These are phyloP conservation scores for Lupinus albus DNA, from an alignment of 306 rosid genomes.

Conservation along the genomic window DNA sequence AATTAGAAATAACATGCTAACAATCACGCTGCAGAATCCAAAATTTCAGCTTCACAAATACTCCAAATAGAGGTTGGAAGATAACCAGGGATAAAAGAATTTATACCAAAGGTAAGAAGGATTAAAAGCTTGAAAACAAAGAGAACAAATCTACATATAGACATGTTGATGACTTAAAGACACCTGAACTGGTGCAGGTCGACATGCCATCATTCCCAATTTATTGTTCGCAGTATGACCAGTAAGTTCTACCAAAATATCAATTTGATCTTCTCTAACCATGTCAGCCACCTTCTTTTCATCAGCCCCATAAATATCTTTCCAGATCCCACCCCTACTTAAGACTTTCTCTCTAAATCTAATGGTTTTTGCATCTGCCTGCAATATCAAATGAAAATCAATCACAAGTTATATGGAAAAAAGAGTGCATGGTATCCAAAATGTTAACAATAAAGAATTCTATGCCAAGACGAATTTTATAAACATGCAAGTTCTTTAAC, in stretches of 20 bases:
- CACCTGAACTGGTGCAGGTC: conserved; percentile 94
- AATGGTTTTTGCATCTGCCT: conserved; percentile 96
- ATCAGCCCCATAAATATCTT: conserved; percentile 89
- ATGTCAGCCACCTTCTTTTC: conserved; percentile 89
- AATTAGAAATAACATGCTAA: conserved; percentile 6
- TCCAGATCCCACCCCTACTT: conserved; percentile 91
- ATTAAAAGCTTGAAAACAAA: neutral
- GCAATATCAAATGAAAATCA: conserved; percentile 47
- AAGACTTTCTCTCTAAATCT: conserved; percentile 84
- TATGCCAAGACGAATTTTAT: conserved; percentile 23
- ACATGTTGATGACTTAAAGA: conserved; percentile 12
- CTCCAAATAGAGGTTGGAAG: conserved; percentile 2
- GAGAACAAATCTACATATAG: neutral
- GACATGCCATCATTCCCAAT: conserved; percentile 97
- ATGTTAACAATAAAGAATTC: conserved; percentile 14
- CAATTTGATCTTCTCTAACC: conserved; percentile 91
- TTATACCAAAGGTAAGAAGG: neutral
- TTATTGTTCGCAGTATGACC: conserved; percentile 99
- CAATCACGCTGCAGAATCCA: neutral
- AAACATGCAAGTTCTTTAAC: neutral
- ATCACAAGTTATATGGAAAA: conserved; percentile 15
- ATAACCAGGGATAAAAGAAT: neutral
- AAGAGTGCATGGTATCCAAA: neutral
- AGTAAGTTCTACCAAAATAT: conserved; percentile 94
- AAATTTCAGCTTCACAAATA: conserved; percentile 8